Conservation (phyloP, 106 monocot species). For the Ottelia alismoides region DNA sequence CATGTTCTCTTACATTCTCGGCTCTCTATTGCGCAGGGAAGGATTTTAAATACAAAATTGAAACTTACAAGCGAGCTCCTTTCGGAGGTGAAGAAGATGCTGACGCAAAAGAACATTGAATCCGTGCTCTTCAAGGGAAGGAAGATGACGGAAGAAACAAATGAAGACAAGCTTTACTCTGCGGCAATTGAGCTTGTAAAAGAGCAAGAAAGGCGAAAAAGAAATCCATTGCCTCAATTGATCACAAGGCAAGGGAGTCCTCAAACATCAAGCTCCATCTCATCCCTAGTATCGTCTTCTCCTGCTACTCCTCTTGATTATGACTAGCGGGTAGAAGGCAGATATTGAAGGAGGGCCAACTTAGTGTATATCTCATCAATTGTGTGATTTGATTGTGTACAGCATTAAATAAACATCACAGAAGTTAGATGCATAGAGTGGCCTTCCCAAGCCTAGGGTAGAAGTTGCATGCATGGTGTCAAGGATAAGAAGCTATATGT, state of each 20-base stretch:
- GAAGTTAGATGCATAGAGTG: too few species aligned
- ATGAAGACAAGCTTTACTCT: conserved; percentile 8
- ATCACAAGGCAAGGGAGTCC: conserved; percentile 9
- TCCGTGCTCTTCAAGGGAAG: conserved; percentile 3
- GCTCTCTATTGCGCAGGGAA: background rate
- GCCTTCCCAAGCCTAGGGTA: too few species aligned
- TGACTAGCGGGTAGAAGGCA: too few species aligned
- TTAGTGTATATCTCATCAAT: too few species aligned
- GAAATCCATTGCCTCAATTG: background rate
- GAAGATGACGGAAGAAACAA: conserved; percentile 7
- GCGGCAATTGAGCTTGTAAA: conserved; percentile 4
- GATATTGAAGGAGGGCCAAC: too few species aligned
- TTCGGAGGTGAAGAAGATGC: conserved; percentile 3
- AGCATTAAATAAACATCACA: too few species aligned
- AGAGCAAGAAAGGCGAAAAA: conserved; percentile 9
- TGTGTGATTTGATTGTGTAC: too few species aligned
- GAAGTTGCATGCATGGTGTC: too few species aligned
- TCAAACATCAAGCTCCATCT: background rate
- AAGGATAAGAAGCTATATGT: too few species aligned
- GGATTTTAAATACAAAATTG: background rate
- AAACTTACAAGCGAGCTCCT: background rate
- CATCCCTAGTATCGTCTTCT: background rate
- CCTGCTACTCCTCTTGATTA: too few species aligned
- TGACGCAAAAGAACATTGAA: conserved; percentile 11
- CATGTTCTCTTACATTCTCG: too few species aligned